Conservation (phyloP, 192 early-diverging fungal species). For the Backusella psychrophila region DNA sequence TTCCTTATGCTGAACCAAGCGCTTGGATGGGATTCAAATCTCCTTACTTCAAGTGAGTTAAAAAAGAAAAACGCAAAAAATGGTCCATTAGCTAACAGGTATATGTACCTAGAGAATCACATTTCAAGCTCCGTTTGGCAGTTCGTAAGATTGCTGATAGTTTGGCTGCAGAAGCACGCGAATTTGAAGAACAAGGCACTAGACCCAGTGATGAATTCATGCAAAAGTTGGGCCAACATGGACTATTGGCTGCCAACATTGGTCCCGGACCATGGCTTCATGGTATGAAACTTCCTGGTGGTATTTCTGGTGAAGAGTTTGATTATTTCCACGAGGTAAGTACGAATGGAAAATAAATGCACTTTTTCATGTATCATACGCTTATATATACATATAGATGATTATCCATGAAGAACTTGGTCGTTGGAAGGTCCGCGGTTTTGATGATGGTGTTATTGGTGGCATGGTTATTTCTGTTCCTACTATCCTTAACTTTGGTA, state of each 20-base stretch:
- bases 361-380: background rate
- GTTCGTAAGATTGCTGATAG: slow-evolving; percentile 73
- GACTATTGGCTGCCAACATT: slow-evolving; percentile 63
- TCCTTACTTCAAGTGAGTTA: slow-evolving; percentile 33
- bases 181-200: slow-evolving; percentile 74
- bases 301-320: slow-evolving; percentile 58
- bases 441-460: slow-evolving; percentile 67
- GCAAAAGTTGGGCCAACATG: slow-evolving; percentile 64
- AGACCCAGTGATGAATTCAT: slow-evolving; percentile 69
- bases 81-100: background rate
- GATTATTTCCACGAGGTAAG: slow-evolving; percentile 66
- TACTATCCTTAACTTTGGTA: slow-evolving; percentile 72
- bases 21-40: slow-evolving; percentile 44
- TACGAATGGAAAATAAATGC: background rate
- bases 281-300: slow-evolving; percentile 43
- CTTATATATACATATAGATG: slow-evolving; percentile 27
- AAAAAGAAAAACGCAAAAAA: background rate
- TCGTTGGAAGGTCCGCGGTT: slow-evolving; percentile 75
- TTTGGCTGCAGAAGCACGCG: slow-evolving; percentile 64
- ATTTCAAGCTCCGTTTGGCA: slow-evolving; percentile 58
- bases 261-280: slow-evolving; percentile 48
- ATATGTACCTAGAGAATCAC: slow-evolving; percentile 55
- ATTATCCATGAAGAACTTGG: slow-evolving; percentile 67
- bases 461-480: slow-evolving; percentile 76
- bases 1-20: slow-evolving; percentile 78